Conservation (phyloP, 108 stramenopile genomes). For the Fragilaria crotonensis region DNA sequence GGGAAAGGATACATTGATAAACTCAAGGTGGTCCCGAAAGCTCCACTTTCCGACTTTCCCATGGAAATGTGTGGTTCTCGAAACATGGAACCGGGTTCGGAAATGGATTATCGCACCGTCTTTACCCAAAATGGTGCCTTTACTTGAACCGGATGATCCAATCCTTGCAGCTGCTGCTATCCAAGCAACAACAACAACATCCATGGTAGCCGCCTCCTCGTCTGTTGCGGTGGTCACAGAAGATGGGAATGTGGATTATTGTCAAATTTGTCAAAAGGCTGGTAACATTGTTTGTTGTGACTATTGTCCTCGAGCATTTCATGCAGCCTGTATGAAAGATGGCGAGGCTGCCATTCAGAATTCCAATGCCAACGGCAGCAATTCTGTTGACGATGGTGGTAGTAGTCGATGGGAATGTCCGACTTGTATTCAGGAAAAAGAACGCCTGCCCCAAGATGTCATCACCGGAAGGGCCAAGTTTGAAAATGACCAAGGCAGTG, state of each 20-base stretch:
- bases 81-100: slow-evolving; percentile 45
- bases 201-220: neutral
- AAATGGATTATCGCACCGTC: slow-evolving; percentile 39
- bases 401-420: slow-evolving; percentile 35
- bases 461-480: slow-evolving; percentile 14
- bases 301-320: slow-evolving; percentile 53
- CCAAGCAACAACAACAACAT: neutral
- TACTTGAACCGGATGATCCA: slow-evolving; percentile 4
- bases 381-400: too few relatives aligned
- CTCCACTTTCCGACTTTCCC: slow-evolving; percentile 58
- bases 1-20: slow-evolving; percentile 7
- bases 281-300: slow-evolving; percentile 54
- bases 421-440: slow-evolving; percentile 34
- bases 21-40: slow-evolving; percentile 34
- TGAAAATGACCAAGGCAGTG: neutral
- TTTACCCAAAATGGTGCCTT: slow-evolving; percentile 22
- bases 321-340: slow-evolving; percentile 30
- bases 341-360: neutral
- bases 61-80: slow-evolving; percentile 34
- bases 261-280: slow-evolving; percentile 27
- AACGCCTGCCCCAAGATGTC: slow-evolving; percentile 11
- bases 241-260: slow-evolving; percentile 57
- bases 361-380: neutral
- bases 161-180: neutral
- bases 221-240: slow-evolving; percentile 13